Evolutionary conservation across 805 yeast species (phyloP).

Genomic region (Saccharomyces eubayanus): DNA sequence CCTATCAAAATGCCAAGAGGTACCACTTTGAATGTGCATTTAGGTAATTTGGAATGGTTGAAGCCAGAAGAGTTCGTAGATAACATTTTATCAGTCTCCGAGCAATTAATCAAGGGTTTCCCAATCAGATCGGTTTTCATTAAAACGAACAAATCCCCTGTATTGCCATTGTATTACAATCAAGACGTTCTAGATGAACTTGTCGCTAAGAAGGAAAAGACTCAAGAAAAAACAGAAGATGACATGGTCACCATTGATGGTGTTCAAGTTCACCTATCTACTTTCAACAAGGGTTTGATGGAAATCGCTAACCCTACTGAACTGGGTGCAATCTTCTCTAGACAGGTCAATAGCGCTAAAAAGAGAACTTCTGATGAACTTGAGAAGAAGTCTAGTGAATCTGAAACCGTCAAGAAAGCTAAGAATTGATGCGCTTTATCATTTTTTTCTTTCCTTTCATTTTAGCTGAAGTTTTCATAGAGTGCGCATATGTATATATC

Average conservation of each 20-base stretch:
- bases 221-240: slow-evolving; percentile 16
- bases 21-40: slow-evolving; percentile 51
- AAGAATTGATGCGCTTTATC: slow-evolving; percentile 11
- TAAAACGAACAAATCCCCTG: slow-evolving; percentile 67
- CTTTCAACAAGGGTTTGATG: slow-evolving; percentile 68
- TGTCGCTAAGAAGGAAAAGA: slow-evolving; percentile 25
- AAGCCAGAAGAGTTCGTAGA: slow-evolving; percentile 44
- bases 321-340: slow-evolving; percentile 50
- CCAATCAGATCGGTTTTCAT: slow-evolving; percentile 51
- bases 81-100: slow-evolving; percentile 50
- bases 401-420: slow-evolving; percentile 14
- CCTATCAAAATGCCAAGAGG: slow-evolving; percentile 67
- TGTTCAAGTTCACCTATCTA: slow-evolving; percentile 40
- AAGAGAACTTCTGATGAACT: slow-evolving; percentile 18
- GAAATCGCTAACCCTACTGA: slow-evolving; percentile 78
- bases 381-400: slow-evolving; percentile 4
- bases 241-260: slow-evolving; percentile 30
- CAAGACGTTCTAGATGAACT: slow-evolving; percentile 39
- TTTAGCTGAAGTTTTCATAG: neutral
- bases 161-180: slow-evolving; percentile 72
- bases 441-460: neutral
- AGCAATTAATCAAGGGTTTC: slow-evolving; percentile 35
- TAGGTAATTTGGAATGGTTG: slow-evolving; percentile 48
- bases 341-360: slow-evolving; percentile 40
- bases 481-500: neutral